phyloP scores from a whole-genome alignment of 192 early-diverging fungal species.

The Geranomyces variabilis region DNA sequence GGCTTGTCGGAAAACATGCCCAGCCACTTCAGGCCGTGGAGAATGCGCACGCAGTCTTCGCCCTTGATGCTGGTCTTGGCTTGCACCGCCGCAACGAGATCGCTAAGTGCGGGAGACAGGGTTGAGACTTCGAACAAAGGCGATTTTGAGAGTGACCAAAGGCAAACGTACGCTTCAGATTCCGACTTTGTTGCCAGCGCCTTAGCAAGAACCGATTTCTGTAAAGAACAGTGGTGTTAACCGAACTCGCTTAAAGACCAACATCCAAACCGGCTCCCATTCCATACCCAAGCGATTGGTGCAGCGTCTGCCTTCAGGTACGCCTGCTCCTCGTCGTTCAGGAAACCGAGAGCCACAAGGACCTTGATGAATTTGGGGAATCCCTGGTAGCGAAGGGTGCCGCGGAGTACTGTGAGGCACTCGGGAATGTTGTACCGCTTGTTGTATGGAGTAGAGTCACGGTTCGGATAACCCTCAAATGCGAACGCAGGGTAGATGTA shows the following conservation, averaged over 20 bases:
- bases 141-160: neutral
- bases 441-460: conserved; percentile 93
- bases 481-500: conserved; percentile 95
- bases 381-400: conserved; percentile 90
- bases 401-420: conserved; percentile 88
- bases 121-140: neutral
- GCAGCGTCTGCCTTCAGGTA: conserved; percentile 47
- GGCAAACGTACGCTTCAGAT: conserved; percentile 48
- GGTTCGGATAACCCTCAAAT: conserved; percentile 95
- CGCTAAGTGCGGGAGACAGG: neutral
- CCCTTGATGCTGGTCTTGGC: conserved; percentile 57
- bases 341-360: conserved; percentile 89
- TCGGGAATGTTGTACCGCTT: conserved; percentile 93
- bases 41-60: conserved; percentile 39
- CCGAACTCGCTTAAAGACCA: too few relatives aligned
- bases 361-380: conserved; percentile 97
- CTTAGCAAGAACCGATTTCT: conserved; percentile 72
- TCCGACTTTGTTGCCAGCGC: conserved; percentile 39
- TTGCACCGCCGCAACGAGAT: conserved; percentile 59
- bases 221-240: neutral
- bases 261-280: too few relatives aligned
- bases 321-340: conserved; percentile 72
- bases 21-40: conserved; percentile 61
- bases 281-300: conserved; percentile 65
- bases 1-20: conserved; percentile 79